Evolutionary conservation across 2,329 filamentous ascomycete species (phyloP).

Genomic region (Scedosporium minutisporum): DNA sequence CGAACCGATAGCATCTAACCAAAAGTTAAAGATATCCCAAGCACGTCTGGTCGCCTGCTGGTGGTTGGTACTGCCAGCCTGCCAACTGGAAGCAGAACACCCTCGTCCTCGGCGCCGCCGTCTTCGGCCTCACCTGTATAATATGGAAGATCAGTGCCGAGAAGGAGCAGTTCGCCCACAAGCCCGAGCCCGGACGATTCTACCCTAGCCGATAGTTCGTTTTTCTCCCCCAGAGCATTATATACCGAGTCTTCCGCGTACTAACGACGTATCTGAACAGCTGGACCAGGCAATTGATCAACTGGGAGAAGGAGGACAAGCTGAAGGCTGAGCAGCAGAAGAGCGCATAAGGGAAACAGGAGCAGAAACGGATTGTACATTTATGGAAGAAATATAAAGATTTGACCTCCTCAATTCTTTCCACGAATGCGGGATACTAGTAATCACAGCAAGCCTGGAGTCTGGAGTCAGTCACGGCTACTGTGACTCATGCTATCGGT

Average conservation of each 20-base stretch:
- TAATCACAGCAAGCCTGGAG: too few relatives aligned
- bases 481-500: too few relatives aligned
- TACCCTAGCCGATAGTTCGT: slow-evolving; percentile 77
- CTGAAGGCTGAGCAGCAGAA: slow-evolving; percentile 17
- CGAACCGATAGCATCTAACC: slow-evolving; percentile 8
- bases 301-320: slow-evolving; percentile 34
- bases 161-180: slow-evolving; percentile 61
- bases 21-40: slow-evolving; percentile 67
- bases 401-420: background rate
- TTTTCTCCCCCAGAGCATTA: background rate
- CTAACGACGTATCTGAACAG: slow-evolving; percentile 19
- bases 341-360: background rate
- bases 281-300: slow-evolving; percentile 35
- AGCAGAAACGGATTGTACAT: background rate
- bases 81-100: slow-evolving; percentile 95
- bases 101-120: slow-evolving; percentile 57
- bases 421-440: background rate
- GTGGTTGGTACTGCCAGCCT: slow-evolving; percentile 95
- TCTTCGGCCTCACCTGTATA: slow-evolving; percentile 58
- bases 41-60: slow-evolving; percentile 97
- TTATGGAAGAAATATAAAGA: slow-evolving; percentile 5
- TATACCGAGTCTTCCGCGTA: background rate
- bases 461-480: too few relatives aligned
- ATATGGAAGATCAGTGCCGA: slow-evolving; percentile 66
- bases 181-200: slow-evolving; percentile 69